Conservation (phyloP, 2,329 filamentous ascomycete genomes). For the Bipolaris victoriae region DNA sequence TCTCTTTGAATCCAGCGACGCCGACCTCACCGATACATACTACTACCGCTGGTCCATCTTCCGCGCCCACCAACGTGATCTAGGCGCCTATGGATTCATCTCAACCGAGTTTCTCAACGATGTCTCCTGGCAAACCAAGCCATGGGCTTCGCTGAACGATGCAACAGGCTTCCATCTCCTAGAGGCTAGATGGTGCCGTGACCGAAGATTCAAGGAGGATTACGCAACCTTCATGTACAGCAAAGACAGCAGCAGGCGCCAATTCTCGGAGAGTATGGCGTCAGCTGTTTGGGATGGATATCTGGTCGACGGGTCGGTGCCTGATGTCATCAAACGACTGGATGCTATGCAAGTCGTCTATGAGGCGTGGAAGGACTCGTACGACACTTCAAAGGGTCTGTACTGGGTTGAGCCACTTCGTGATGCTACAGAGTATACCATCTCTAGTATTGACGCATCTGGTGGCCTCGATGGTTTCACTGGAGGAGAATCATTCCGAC, state of each 20-base stretch:
- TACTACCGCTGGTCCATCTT: slow-evolving; percentile 57
- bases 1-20: slow-evolving; percentile 50
- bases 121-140: slow-evolving; percentile 52
- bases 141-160: slow-evolving; percentile 54
- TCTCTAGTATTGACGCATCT: slow-evolving; percentile 52
- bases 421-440: slow-evolving; percentile 56
- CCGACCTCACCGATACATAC: slow-evolving; percentile 51
- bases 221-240: slow-evolving; percentile 53
- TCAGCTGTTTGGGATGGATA: slow-evolving; percentile 51
- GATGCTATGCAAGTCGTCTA: slow-evolving; percentile 48
- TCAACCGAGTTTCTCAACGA: slow-evolving; percentile 55
- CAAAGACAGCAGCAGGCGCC: slow-evolving; percentile 49
- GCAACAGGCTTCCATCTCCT: slow-evolving; percentile 54
- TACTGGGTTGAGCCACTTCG: slow-evolving; percentile 54
- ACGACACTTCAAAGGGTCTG: slow-evolving; percentile 49
- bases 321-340: slow-evolving; percentile 41
- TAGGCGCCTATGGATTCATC: slow-evolving; percentile 53
- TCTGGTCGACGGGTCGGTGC: slow-evolving; percentile 51
- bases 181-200: slow-evolving; percentile 54
- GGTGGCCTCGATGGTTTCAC: slow-evolving; percentile 51
- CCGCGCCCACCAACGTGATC: slow-evolving; percentile 53
- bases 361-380: slow-evolving; percentile 49
- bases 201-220: slow-evolving; percentile 54
- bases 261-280: slow-evolving; percentile 55
- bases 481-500: slow-evolving; percentile 52